Percentiles rank a stretch among this genome's conserved stretches.
These are phyloP conservation scores for Trichoderma sp. DNA, from an alignment of 2,329 filamentous ascomycete genomes.

Conservation along the genomic window DNA sequence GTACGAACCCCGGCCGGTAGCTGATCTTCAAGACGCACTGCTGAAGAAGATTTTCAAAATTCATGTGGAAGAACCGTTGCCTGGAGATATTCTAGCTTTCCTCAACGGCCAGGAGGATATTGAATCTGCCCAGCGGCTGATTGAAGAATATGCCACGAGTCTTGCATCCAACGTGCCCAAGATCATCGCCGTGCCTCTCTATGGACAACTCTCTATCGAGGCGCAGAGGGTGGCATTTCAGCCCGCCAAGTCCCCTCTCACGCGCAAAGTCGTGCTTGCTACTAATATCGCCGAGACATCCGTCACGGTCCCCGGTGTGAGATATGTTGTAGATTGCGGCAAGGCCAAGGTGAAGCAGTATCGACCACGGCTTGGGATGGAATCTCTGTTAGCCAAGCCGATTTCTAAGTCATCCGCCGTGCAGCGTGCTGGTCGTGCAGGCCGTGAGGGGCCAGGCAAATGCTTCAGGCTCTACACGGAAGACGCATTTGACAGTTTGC, in stretches of 20 bases:
- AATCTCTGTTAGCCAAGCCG: slow-evolving; percentile 83
- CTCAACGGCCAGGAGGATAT: slow-evolving; percentile 92
- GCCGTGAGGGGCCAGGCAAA: slow-evolving; percentile 85
- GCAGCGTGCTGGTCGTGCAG: slow-evolving; percentile 86
- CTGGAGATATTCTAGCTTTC: slow-evolving; percentile 90
- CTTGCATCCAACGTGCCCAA: slow-evolving; percentile 74
- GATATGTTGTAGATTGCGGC: slow-evolving; percentile 87
- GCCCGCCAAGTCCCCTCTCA: slow-evolving; percentile 65
- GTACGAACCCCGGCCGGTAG: slow-evolving; percentile 70
- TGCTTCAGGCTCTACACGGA: slow-evolving; percentile 89
- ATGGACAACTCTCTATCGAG: slow-evolving; percentile 82
- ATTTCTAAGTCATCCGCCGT: slow-evolving; percentile 93
- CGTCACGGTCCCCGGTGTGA: slow-evolving; percentile 88
- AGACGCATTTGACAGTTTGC: slow-evolving; percentile 64
- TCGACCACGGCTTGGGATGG: slow-evolving; percentile 76
- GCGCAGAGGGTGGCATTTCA: slow-evolving; percentile 85
- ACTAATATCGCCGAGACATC: slow-evolving; percentile 99
- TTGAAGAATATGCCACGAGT: slow-evolving; percentile 73
- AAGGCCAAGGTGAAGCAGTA: slow-evolving; percentile 95
- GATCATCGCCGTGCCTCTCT: slow-evolving; percentile 72
- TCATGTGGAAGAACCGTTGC: slow-evolving; percentile 82
- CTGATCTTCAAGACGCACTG: slow-evolving; percentile 78
- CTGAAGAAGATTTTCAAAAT: slow-evolving; percentile 82
- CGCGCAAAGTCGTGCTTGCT: slow-evolving; percentile 83
- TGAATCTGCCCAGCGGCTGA: slow-evolving; percentile 71